These are phyloP conservation scores for Candida neerlandica DNA, from an alignment of 1,139 yeast genomes.

Conservation along the genomic window DNA sequence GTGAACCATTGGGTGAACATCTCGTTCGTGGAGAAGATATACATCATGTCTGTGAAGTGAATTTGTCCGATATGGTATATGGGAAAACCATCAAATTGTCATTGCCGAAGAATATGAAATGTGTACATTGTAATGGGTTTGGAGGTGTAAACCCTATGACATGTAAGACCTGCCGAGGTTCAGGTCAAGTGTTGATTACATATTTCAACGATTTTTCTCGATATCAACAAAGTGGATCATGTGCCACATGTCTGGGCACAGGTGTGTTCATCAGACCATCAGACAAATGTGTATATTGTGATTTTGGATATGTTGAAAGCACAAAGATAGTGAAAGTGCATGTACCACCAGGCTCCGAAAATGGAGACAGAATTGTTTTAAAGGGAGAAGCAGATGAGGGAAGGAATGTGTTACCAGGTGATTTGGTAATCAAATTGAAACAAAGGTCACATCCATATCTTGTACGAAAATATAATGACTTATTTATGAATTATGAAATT, in stretches of 20 bases:
- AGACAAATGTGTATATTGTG: conserved; percentile 34
- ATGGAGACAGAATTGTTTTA: conserved; percentile 54
- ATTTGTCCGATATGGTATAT: conserved; percentile 37
- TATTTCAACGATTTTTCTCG: conserved; percentile 35
- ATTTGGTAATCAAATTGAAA: conserved; percentile 53
- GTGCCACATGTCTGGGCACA: conserved; percentile 39
- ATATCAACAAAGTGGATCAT: conserved; percentile 37
- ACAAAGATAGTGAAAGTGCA: conserved; percentile 54
- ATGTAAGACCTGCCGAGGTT: conserved; percentile 42
- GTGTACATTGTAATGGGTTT: conserved; percentile 36
- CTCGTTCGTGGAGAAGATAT: conserved; percentile 38
- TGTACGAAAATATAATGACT: conserved; percentile 51
- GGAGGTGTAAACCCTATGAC: conserved; percentile 41
- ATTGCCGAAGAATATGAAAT: conserved; percentile 40
- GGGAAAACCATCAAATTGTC: conserved; percentile 46
- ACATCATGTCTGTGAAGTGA: conserved; percentile 43
- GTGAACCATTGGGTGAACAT: conserved; percentile 15
- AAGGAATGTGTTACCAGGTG: conserved; percentile 61
- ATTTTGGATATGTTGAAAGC: conserved; percentile 40
- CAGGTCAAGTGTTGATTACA: conserved; percentile 38
- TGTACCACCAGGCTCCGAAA: conserved; percentile 54
- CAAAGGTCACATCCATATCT: conserved; percentile 42
- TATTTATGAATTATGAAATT: conserved; percentile 47
- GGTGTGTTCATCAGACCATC: conserved; percentile 29
- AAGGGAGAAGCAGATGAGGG: conserved; percentile 69